Evolutionary conservation across 2,329 filamentous ascomycete species (phyloP).

Genomic region (Ceratocystis papillata): DNA sequence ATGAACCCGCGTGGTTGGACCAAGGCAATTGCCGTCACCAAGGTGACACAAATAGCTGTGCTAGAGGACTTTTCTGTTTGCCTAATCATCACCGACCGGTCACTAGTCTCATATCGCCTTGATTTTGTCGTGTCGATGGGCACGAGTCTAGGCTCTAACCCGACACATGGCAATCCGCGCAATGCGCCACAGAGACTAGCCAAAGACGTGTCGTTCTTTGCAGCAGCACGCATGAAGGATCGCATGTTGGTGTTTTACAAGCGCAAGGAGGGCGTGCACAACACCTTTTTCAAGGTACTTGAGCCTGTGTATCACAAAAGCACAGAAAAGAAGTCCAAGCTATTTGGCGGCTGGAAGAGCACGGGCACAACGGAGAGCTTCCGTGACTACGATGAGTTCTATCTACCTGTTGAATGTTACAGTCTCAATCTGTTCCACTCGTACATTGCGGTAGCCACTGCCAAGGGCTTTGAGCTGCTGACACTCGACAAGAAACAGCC

Average conservation of each 20-base stretch:
- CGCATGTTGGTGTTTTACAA: constrained; percentile 93
- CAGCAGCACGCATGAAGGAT: constrained; percentile 94
- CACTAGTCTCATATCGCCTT: constrained; percentile 83
- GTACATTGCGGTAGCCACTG: constrained; percentile 80
- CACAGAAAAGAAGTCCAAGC: constrained; percentile 65
- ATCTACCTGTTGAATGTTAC: constrained; percentile 89
- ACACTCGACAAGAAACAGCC: constrained; percentile 95
- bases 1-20: constrained; percentile 85
- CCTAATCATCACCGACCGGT: constrained; percentile 81
- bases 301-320: constrained; percentile 93
- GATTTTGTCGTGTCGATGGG: constrained; percentile 61
- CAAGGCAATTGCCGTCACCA: constrained; percentile 62
- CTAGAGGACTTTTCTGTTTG: constrained; percentile 93
- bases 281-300: constrained; percentile 93
- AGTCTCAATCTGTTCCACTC: constrained; percentile 94
- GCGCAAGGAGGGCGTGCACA: constrained; percentile 82
- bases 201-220: constrained; percentile 93
- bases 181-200: constrained; percentile 86
- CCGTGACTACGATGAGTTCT: constrained; percentile 97
- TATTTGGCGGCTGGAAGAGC: constrained; percentile 40
- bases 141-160: constrained; percentile 46
- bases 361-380: constrained; percentile 71
- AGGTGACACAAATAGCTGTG: constrained; percentile 85
- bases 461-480: constrained; percentile 88
- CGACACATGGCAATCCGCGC: constrained; percentile 59